Base-by-base conservation (phyloP, 257 asterid species). In the Craterostigma plantagineum region DNA sequence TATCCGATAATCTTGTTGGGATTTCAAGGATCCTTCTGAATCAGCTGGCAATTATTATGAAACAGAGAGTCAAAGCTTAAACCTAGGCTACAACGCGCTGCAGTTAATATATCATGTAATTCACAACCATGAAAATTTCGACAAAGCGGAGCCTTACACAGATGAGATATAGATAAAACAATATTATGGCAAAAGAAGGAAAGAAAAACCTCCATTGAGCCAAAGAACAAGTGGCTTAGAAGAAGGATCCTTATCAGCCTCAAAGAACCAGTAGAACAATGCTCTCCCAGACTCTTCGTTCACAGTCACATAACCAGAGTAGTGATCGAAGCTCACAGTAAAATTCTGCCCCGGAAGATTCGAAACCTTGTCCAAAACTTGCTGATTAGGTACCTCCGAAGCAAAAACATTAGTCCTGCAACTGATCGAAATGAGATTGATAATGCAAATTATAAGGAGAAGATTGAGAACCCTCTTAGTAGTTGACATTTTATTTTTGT, bases 151-250 rank as follows among this genome's bases (percentile, higher is more conserved):
- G 13, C 10, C 10, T 38, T 15, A 4, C 13, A 4, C 43, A 7
- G 13, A 38, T 15, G 11, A n/a, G 6, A n/a, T n/a, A 38, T 4
- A 10, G 3, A 4, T 10, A 10, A 34, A 34, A 6, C 11, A 34
- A 34, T 9, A 7, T 9, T 9, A 38, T n/a, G n/a, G 14, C 10
- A 15, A 4, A 38, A 10, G 43, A 10, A 4, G 4, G 13, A 4
- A 13, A 47, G 10, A 43, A 53, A 2, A 40, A 86, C 97, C 95
- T 82, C 97, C 97, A 73, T 81, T 87, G 38, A 79, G 92, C 97
- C 97, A 87, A 52, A 87, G 97, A 64, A 87, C 68, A 53, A 87
- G 56, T 56, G 97, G 93, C 55, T 87, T 82, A 34, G 93, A 69
- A 47, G 91, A 61, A 59, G 97, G 83, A 48, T 82, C 81, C 34